Conservation (phyloP, 768 basidiomycete genomes). For the Tylopilus sp. region DNA sequence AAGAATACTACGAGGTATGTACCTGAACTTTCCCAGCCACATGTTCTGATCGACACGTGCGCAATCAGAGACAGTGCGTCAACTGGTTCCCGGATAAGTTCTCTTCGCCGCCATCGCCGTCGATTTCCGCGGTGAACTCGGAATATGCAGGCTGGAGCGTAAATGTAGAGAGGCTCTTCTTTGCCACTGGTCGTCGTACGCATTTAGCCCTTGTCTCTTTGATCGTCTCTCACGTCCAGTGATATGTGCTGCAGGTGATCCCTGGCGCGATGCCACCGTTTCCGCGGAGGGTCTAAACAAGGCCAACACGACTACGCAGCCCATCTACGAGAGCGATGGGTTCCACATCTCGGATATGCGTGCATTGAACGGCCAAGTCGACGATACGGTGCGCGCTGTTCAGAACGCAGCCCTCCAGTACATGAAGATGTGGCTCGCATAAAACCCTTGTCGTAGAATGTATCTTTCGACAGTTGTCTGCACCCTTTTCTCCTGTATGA, state of each 20-base stretch:
- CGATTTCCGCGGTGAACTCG: conserved; percentile 41
- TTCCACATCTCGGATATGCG: conserved; percentile 68
- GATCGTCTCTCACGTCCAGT: neutral
- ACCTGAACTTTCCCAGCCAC: no score
- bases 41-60: neutral
- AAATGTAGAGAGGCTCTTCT: conserved; percentile 55
- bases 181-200: conserved; percentile 66
- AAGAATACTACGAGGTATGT: conserved; percentile 27
- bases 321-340: conserved; percentile 55
- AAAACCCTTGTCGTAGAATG: no score
- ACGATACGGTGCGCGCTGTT: conserved; percentile 50
- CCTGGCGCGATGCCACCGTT: conserved; percentile 68
- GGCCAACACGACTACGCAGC: conserved; percentile 48
- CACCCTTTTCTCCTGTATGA: no score
- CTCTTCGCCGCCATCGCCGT: conserved; percentile 41
- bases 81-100: conserved; percentile 64
- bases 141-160: conserved; percentile 65
- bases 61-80: conserved; percentile 69
- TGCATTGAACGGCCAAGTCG: conserved; percentile 38
- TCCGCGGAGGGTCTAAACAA: conserved; percentile 50
- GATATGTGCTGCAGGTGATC: conserved; percentile 50
- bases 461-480: no score
- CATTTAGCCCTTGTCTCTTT: neutral
- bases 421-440: conserved; percentile 49
- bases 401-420: conserved; percentile 49